A percentile compares a stretch with the other conserved stretches of the same genome.
Evolutionary conservation across 208 protist species (phyloP).

Genomic region (Paratrypanosoma confusum): DNA sequence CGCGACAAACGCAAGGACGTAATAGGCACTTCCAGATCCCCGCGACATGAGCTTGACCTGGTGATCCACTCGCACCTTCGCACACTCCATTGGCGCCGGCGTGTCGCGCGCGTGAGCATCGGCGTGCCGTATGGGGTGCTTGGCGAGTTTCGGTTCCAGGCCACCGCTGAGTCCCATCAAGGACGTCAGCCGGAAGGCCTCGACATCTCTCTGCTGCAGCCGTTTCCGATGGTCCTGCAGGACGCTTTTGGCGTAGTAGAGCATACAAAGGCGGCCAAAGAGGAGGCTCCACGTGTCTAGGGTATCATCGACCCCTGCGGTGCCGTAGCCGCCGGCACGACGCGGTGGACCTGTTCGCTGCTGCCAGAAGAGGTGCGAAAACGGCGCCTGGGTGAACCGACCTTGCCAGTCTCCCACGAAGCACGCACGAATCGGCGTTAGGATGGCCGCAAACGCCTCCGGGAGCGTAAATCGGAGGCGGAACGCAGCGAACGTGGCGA

Average conservation of each 20-base stretch:
- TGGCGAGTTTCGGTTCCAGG: too few relatives aligned
- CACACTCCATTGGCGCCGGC: not conserved
- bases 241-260: conserved; percentile 58
- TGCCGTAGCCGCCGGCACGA: not conserved
- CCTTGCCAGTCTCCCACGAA: conserved; percentile 15
- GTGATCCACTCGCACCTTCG: conserved; percentile 2
- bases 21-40: conserved; percentile 64
- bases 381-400: conserved; percentile 18
- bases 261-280: conserved; percentile 75
- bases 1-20: conserved; percentile 65
- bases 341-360: conserved; percentile 18
- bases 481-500: conserved; percentile 68
- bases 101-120: not conserved
- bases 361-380: conserved; percentile 63
- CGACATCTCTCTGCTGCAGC: conserved; percentile 37
- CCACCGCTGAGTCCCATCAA: too few relatives aligned
- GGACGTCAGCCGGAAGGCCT: conserved; percentile 24
- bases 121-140: not conserved
- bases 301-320: conserved; percentile 1
- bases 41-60: conserved; percentile 23
- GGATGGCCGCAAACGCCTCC: conserved; percentile 31
- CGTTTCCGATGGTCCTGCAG: conserved; percentile 52
- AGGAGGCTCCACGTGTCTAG: conserved; percentile 63
- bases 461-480: conserved; percentile 50
- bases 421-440: conserved; percentile 40